These are phyloP conservation scores for Coemansia sp. DNA, from an alignment of 192 early-diverging fungal species.

Conservation along the genomic window DNA sequence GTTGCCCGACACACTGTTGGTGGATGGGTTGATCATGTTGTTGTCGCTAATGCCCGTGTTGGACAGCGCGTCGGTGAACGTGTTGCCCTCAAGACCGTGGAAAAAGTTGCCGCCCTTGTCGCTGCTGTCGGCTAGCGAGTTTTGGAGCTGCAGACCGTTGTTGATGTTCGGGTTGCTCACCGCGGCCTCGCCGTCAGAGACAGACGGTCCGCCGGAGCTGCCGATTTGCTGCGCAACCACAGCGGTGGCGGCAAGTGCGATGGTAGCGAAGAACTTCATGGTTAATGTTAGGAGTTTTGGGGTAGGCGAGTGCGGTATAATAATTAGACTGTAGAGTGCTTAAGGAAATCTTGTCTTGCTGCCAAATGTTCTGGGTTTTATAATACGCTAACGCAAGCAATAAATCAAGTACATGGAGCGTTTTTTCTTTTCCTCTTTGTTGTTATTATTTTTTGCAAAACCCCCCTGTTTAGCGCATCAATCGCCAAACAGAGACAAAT, in stretches of 20 bases:
- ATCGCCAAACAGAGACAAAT: background rate
- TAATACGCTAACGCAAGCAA: background rate
- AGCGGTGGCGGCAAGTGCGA: slow-evolving; percentile 24
- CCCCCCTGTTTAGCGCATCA: background rate
- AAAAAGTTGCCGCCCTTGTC: slow-evolving; percentile 35
- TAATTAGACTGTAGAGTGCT: background rate
- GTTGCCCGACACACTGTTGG: slow-evolving; percentile 32
- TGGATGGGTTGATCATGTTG: slow-evolving; percentile 42
- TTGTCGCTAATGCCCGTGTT: slow-evolving; percentile 36
- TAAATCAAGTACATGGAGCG: background rate
- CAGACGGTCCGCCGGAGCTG: slow-evolving; percentile 16
- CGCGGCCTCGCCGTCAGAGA: slow-evolving; percentile 26
- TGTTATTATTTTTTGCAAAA: background rate
- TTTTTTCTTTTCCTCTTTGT: background rate
- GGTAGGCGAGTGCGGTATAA: background rate
- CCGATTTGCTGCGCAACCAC: slow-evolving; percentile 37
- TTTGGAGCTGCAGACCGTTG: slow-evolving; percentile 35
- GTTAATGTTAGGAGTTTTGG: background rate
- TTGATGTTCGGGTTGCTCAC: slow-evolving; percentile 42
- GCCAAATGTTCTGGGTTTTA: background rate
- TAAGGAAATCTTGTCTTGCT: background rate
- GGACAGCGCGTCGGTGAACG: slow-evolving; percentile 22
- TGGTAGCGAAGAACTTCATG: slow-evolving; percentile 24
- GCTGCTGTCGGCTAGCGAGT: slow-evolving; percentile 28
- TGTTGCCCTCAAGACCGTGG: slow-evolving; percentile 15